Evolutionary conservation across 1,284 basidiomycete species (phyloP).

Genomic region (Cryptococcus hybrid): DNA sequence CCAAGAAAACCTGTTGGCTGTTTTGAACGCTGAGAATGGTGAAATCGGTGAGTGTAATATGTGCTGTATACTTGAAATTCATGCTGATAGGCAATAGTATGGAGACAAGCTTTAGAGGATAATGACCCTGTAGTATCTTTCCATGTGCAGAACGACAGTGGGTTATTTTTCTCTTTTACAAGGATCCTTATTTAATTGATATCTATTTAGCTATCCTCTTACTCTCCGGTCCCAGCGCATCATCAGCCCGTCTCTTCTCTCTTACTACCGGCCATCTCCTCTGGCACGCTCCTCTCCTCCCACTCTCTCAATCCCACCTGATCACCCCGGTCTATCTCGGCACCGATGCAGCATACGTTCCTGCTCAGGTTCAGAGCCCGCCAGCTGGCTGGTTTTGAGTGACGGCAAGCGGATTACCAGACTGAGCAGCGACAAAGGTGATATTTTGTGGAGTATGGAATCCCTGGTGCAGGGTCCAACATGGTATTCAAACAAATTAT

Average conservation of each 20-base stretch:
- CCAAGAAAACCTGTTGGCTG: constrained; percentile 67
- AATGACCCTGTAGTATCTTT: constrained; percentile 70
- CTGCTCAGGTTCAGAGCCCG: constrained; percentile 7
- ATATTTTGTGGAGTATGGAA: constrained; percentile 37
- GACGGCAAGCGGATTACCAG: constrained; percentile 36
- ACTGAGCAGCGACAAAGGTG: constrained; percentile 29
- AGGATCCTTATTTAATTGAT: neutral
- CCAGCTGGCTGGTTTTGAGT: constrained; percentile 33
- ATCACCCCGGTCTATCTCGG: constrained; percentile 55
- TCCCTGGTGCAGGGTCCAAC: constrained; percentile 52
- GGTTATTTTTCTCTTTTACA: constrained; percentile 11
- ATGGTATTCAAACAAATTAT: constrained; percentile 64
- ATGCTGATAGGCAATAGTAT: constrained; percentile 56
- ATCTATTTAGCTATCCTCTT: constrained; percentile 61
- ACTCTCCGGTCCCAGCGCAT: constrained; percentile 71
- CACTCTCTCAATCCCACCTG: constrained; percentile 52
- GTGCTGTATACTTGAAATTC: neutral
- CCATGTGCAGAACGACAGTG: constrained; percentile 62
- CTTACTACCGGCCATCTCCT: constrained; percentile 64
- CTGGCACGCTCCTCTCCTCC: constrained; percentile 64
- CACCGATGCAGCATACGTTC: constrained; percentile 51
- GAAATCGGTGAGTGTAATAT: constrained; percentile 61
- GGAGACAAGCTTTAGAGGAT: constrained; percentile 72
- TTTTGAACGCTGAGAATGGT: constrained; percentile 68
- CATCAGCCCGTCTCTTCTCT: constrained; percentile 70